Conservation (phyloP, 495 filamentous ascomycete genomes). For the Penicillium longicatenatum region DNA sequence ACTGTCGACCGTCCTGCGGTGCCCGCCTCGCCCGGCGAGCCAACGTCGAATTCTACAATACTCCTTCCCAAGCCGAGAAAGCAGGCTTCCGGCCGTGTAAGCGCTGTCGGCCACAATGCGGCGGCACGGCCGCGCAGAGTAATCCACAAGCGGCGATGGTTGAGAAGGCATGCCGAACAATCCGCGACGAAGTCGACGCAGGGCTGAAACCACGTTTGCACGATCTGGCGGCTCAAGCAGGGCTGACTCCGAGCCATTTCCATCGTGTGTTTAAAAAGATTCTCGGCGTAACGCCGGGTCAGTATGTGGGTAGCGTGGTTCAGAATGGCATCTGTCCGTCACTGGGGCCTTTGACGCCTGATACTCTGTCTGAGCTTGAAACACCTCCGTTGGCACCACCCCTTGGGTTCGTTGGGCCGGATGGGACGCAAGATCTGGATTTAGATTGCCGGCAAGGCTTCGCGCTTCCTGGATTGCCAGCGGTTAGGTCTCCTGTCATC, state of each 20-base stretch:
- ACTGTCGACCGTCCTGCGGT: conserved; percentile 63
- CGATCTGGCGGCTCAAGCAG: conserved; percentile 54
- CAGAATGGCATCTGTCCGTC: conserved; percentile 8
- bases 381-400: conserved; percentile 6
- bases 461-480: conserved; percentile 15
- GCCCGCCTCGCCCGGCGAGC: conserved; percentile 62
- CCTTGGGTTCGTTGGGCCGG: neutral
- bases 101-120: conserved; percentile 58
- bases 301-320: conserved; percentile 39
- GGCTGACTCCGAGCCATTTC: conserved; percentile 62
- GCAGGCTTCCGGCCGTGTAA: conserved; percentile 66
- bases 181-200: conserved; percentile 27
- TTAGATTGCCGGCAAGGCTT: conserved; percentile 16
- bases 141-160: conserved; percentile 49
- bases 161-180: conserved; percentile 44
- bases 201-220: conserved; percentile 46
- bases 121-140: conserved; percentile 31
- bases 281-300: conserved; percentile 61
- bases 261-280: conserved; percentile 63
- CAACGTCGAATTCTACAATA: conserved; percentile 61
- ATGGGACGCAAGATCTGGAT: conserved; percentile 13
- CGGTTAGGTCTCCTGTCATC: conserved; percentile 8
- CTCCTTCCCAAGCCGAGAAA: conserved; percentile 52
- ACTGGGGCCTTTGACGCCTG: conserved; percentile 11
- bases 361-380: conserved; percentile 15